Conservation (phyloP, 2,329 filamentous ascomycete genomes). For the Fusarium bulbicola region DNA sequence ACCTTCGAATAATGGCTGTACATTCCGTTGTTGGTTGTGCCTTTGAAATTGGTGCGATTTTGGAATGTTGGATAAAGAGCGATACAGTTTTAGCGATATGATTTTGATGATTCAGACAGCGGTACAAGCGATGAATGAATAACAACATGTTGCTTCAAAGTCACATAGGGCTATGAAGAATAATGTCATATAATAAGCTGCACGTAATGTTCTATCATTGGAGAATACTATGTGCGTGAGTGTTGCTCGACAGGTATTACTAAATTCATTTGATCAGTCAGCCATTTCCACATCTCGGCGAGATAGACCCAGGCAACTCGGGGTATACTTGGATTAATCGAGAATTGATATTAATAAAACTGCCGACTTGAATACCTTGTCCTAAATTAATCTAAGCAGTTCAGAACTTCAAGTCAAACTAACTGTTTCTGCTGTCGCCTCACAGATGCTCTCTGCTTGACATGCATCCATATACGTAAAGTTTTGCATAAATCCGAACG, state of each 20-base stretch:
- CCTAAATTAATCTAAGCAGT: background rate
- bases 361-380: background rate
- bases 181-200: background rate
- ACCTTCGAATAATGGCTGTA: background rate
- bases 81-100: slow-evolving; percentile 18
- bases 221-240: background rate
- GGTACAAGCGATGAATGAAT: background rate
- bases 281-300: background rate
- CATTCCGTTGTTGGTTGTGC: background rate
- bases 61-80: background rate
- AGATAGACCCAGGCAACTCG: background rate
- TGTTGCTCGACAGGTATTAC: background rate
- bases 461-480: background rate
- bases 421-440: background rate
- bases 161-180: background rate
- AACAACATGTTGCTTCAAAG: background rate
- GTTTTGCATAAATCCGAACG: background rate
- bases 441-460: background rate
- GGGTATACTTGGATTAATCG: background rate
- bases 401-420: background rate
- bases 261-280: background rate
- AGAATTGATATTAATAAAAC: background rate
- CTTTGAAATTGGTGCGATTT: background rate
- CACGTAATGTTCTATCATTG: background rate
- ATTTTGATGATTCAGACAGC: background rate